These are phyloP conservation scores for Thalassiosira hispida DNA, from an alignment of 352 stramenopile genomes.

Conservation along the genomic window DNA sequence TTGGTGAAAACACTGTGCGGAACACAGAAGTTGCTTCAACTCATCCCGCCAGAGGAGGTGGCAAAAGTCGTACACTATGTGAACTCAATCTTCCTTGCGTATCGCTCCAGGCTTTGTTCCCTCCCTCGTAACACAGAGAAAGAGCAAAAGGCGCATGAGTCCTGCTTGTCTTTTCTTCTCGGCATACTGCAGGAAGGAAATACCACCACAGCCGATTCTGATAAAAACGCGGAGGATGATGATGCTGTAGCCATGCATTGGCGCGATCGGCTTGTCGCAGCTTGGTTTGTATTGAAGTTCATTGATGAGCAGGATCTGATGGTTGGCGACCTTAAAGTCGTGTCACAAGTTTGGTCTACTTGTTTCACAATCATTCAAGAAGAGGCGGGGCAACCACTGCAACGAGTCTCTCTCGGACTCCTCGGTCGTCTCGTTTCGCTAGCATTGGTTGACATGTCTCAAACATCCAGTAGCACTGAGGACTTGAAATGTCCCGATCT, in stretches of 20 bases:
- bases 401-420: conserved; percentile 79
- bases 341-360: conserved; percentile 62
- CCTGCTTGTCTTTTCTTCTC: conserved; percentile 69
- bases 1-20: conserved; percentile 71
- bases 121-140: conserved; percentile 53
- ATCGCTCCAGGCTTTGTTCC: conserved; percentile 68
- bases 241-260: conserved; percentile 72
- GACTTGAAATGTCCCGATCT: conserved; percentile 35
- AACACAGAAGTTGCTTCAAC: conserved; percentile 71
- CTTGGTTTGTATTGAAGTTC: conserved; percentile 76
- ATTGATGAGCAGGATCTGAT: conserved; percentile 75
- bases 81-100: conserved; percentile 76
- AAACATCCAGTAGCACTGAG: background rate
- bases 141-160: conserved; percentile 60
- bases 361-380: conserved; percentile 78
- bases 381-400: conserved; percentile 79
- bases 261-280: conserved; percentile 75
- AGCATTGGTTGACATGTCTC: conserved; percentile 46
- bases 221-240: conserved; percentile 42
- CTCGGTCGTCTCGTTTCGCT: conserved; percentile 76
- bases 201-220: conserved; percentile 28
- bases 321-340: conserved; percentile 29
- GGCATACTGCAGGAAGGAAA: conserved; percentile 56
- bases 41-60: conserved; percentile 81
- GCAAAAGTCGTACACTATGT: conserved; percentile 83